A percentile compares a stretch with the other conserved stretches of the same genome.
phyloP scores from a whole-genome alignment of 176 grass and related monocot species.

The Cocos nucifera region DNA sequence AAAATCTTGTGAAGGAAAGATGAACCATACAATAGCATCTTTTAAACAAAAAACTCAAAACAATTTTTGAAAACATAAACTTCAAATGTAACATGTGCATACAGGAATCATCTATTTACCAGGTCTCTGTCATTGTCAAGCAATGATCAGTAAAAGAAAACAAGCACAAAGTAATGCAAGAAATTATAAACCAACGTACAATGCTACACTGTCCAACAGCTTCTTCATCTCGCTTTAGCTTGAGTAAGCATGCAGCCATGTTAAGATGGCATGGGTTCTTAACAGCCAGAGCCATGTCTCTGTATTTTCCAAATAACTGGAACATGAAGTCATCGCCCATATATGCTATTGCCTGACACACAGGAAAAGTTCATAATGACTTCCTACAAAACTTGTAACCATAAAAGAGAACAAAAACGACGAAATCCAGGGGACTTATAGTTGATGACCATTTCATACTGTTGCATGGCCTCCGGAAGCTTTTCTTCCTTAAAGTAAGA shows the following conservation, averaged over 20 bases:
- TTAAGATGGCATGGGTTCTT: constrained; percentile 97
- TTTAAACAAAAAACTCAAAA: too few relatives aligned
- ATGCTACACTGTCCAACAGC: constrained; percentile 76
- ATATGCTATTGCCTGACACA: constrained; percentile 83
- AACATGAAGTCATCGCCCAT: constrained; percentile 99
- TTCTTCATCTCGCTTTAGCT: constrained; percentile 61
- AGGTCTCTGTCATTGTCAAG: too few relatives aligned
- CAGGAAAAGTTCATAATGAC: not conserved
- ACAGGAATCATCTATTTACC: too few relatives aligned
- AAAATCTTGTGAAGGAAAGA: too few relatives aligned
- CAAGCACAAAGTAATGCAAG: too few relatives aligned
- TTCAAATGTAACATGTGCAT: too few relatives aligned
- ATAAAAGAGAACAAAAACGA: not conserved
- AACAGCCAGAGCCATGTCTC: constrained; percentile 94
- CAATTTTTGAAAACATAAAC: too few relatives aligned
- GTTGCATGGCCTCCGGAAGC: constrained; percentile 80
- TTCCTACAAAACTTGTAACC: not conserved
- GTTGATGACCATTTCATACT: constrained; percentile 79
- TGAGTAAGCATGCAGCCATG: constrained; percentile 79
- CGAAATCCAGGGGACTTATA: not conserved
- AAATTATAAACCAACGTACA: constrained; percentile 25
- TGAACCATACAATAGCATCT: too few relatives aligned
- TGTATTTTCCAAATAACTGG: constrained; percentile 97
- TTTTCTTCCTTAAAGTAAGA: constrained; percentile 79
- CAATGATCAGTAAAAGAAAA: too few relatives aligned